Base-by-base conservation (phyloP, 371 early-diverging fungal genomes). In the Blastocladiella emersonii region DNA sequence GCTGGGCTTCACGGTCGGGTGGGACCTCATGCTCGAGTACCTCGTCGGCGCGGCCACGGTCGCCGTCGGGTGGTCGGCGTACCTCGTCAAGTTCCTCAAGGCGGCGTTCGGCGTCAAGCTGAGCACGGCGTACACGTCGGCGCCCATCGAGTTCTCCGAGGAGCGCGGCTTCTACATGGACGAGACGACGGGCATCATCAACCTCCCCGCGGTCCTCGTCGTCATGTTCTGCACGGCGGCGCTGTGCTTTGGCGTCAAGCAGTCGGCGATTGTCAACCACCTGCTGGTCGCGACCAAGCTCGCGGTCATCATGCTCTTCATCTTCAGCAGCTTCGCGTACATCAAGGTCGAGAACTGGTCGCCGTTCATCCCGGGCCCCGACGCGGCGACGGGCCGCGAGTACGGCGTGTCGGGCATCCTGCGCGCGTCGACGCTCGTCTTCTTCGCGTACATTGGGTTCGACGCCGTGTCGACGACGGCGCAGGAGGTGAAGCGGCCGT, bases 401-500 rank as follows among this genome's bases (percentile, higher is more conserved):
- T 65, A 62, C 56, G 73, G 69, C n/a, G 34, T 67, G 36, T 12
- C 69, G 13, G 93, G 92, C 36, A 68, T 93, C 19, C 80, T 90
- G 64, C 77, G 85, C 41, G 90, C 82, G 12, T 81, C 39, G 8
- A 39, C 39, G 39, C 39, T 39, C 13, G 8, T 39, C 39, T 39
- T 39, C 39, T 39, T 13, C 57, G 84, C 90, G 21, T 92, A 89
- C 66, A 86, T 89, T 71, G 92, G 93, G 27, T 92, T 91, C 71
- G 94, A 92, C 70, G 81, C 89, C 13, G 87, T 93, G 17, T 86
- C 91, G 0, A 92, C 93, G 0, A 85, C 86, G 3, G 87, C 95
- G 3, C 86, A 89, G 71, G 95, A 94, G 74, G 79, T 88, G 34
- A 81, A 78, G 63, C 81, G 88, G 37, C 93, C 95, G 34, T 79